phyloP scores from a whole-genome alignment of 1,284 basidiomycete species.

The Puccinia hordei region DNA sequence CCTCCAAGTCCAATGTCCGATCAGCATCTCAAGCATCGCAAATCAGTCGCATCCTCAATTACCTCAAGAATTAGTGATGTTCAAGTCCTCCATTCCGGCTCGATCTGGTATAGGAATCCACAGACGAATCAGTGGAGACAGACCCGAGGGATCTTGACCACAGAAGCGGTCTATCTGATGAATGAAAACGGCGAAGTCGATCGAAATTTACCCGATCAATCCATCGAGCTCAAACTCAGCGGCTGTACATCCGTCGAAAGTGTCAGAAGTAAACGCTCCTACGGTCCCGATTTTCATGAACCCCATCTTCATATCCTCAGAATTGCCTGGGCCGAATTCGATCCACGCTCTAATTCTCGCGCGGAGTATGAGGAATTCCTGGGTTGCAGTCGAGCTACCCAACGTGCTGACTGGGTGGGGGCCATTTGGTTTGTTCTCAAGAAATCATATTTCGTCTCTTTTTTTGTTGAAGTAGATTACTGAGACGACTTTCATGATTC shows the following conservation, averaged over 20 bases:
- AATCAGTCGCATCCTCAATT: constrained; percentile 48
- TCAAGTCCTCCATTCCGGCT: constrained; percentile 40
- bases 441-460: no score
- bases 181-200: constrained; percentile 47
- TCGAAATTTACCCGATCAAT: constrained; percentile 29
- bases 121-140: constrained; percentile 40
- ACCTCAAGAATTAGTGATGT: constrained; percentile 40
- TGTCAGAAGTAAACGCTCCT: constrained; percentile 48
- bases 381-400: constrained; percentile 48
- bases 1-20: constrained; percentile 31
- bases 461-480: background rate
- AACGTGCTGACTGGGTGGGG: constrained; percentile 50
- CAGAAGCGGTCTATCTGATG: constrained; percentile 41
- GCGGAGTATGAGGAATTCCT: constrained; percentile 47
- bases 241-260: constrained; percentile 47
- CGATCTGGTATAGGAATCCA: constrained; percentile 49
- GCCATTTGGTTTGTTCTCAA: constrained; percentile 45
- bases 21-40: constrained; percentile 37
- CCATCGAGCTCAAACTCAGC: constrained; percentile 40
- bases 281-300: constrained; percentile 45
- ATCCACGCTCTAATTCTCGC: constrained; percentile 44
- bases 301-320: constrained; percentile 48
- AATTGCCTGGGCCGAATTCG: constrained; percentile 50
- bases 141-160: constrained; percentile 45
- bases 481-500: background rate